These are phyloP conservation scores for Saccharomyces hybrid DNA, from an alignment of 1,139 yeast genomes.

Conservation along the genomic window DNA sequence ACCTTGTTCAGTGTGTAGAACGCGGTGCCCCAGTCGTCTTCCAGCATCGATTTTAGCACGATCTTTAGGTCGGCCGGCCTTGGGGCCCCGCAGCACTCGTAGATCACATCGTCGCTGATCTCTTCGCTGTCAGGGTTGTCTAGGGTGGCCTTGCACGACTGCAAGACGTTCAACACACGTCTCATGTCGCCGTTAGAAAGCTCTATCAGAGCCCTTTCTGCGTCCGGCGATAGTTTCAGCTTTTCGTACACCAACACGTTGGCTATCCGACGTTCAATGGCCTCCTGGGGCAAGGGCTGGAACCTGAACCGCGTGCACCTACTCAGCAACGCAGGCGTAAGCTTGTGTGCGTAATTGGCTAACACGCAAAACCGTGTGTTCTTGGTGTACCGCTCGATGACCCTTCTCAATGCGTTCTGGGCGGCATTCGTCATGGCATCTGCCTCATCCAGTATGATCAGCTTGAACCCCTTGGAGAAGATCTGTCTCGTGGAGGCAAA, in stretches of 20 bases:
- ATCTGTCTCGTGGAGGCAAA: constrained; percentile 94
- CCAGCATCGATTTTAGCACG: constrained; percentile 66
- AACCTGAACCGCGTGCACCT: constrained; percentile 94
- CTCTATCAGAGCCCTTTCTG: constrained; percentile 56
- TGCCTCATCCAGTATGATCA: constrained; percentile 92
- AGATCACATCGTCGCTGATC: constrained; percentile 67
- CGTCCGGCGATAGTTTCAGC: constrained; percentile 50
- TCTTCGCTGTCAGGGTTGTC: constrained; percentile 38
- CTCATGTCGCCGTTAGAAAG: constrained; percentile 94
- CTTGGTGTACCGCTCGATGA: constrained; percentile 88
- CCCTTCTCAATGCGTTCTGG: constrained; percentile 86
- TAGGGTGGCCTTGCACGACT: constrained; percentile 82
- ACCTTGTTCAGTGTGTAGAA: constrained; percentile 54
- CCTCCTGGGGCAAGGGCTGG: constrained; percentile 64
- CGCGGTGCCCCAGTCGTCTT: constrained; percentile 84
- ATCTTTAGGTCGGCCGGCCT: constrained; percentile 77
- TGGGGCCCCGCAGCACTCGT: constrained; percentile 94
- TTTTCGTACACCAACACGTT: constrained; percentile 64
- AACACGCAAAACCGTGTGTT: constrained; percentile 93
- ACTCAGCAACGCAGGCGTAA: constrained; percentile 88
- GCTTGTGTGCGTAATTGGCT: constrained; percentile 92
- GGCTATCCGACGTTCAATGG: constrained; percentile 59
- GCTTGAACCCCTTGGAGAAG: constrained; percentile 70
- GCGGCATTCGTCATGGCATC: constrained; percentile 99
- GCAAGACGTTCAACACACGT: constrained; percentile 85